Base-by-base conservation (phyloP, 73 alveolate species). In the Breviolum minutum region DNA sequence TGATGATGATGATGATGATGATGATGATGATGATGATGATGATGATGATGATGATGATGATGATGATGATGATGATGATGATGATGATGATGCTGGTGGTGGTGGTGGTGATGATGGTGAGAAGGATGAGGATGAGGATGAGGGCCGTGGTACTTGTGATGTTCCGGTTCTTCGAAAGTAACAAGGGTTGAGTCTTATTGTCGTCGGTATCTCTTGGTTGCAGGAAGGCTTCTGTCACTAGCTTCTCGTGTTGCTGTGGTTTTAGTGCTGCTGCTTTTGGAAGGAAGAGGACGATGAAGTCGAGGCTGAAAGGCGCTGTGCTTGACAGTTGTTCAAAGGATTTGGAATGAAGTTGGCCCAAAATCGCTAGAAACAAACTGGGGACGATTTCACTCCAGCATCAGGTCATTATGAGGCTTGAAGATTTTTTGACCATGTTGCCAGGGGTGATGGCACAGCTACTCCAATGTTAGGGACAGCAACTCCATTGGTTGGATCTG, bases 391-490 rank as follows among this genome's bases (percentile, higher is more conserved):
- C 19, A 14, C 63, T 22, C 24, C 2, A 29, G 63, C 63, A 0
- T 27, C 16, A 64, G 68, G 84, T 40, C 84, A 13, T 74, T 13
- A 19, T 83, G 14, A n/a, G 24, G 30, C n/a, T 27, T 40, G 54
- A 40, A 40, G 54, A 40, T 40, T 40, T 40, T 40, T 40, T 40
- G 54, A 40, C 54, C 54, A 40, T 40, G 54, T 3, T 74, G 90
- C 60, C 27, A 92, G 97, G 97, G 97, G 97, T 6, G 97, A 92
- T 54, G 97, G 97, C 22, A 27, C 97, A 22, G 97, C 97, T 30
- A 92, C 97, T 66, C 97, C 99, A 26, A 80, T 94, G 99, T 93
- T 80, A 60, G 99, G 99, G 79, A 94, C 99, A 11, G 91, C 99
- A 29, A 94, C 99, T 62, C 99, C 99, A 1, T 71, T 94, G 94